These are phyloP conservation scores for Triticum urartu DNA, from an alignment of 176 grass and related monocot species.

Conservation along the genomic window DNA sequence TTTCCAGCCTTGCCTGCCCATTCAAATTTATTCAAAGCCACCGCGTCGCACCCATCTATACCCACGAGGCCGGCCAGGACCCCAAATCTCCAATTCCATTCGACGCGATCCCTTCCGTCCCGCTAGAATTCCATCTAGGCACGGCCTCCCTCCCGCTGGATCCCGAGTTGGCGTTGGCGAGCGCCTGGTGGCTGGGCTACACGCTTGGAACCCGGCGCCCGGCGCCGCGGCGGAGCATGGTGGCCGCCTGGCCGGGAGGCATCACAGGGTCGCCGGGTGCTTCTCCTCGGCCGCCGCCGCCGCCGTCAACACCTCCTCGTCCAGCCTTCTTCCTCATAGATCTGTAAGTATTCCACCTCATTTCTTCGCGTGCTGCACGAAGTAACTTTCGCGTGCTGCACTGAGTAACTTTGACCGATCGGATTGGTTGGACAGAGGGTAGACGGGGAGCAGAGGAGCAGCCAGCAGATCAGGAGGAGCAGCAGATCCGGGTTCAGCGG, in stretches of 20 bases:
- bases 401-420: background rate
- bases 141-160: background rate
- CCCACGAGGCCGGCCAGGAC: no score
- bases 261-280: background rate
- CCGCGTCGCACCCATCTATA: no score
- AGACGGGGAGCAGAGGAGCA: no score
- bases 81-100: background rate
- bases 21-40: no score
- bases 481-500: no score
- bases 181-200: no score
- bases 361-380: background rate
- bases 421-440: background rate
- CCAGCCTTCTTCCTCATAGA: background rate
- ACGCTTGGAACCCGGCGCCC: no score
- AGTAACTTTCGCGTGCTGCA: no score
- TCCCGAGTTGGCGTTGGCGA: no score
- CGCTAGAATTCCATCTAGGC: background rate
- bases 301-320: background rate
- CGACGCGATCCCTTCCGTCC: no score
- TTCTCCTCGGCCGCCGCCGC: background rate
- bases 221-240: background rate
- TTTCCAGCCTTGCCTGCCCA: no score
- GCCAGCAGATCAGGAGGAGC: no score
- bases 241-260: background rate
- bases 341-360: background rate